Base-by-base conservation (phyloP, 1,284 basidiomycete species). In the Papiliotrema fonsecae region DNA sequence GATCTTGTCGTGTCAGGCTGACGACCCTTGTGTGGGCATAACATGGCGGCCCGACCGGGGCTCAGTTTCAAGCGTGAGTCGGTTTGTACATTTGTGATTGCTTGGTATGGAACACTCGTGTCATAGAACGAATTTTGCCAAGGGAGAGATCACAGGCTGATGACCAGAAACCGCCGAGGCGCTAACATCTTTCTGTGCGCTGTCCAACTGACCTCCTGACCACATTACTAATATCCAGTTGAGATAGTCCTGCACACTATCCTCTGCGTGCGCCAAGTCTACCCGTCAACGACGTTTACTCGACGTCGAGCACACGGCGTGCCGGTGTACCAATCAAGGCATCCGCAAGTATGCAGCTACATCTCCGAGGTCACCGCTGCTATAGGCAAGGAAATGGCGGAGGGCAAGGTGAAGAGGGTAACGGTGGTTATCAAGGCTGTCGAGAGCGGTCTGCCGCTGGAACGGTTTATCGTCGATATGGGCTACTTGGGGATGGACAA, bases 191-290 rank as follows among this genome's bases (percentile, higher is more conserved):
- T 67, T 70, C 49, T 55, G 69, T 71, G 43, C 25, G 65, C 54
- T 34, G 1, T n/a, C 5, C 19, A 24, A n/a, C 22, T 4, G 28
- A 30, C 21, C 31, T 40, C 28, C 16, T 35, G 14, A 6, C 5
- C 7, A 22, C 5, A n/a, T 34, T 14, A 11, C 16, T 31, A 34
- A 21, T 14, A n/a, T 19, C 18, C 47, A 93, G 90, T 97, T 60
- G 93, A 97, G 70, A 87, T 93, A 22, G 87, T 88, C 2, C 84
- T 96, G 51, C 92, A 97, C 67, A 86, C 85, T 1, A 88, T 97
- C 52, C 79, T 97, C 1, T 94, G 88, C 64, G 82, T 92, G 22
- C 84, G 93, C 22, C 83, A 86, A 54, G 80, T 97, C 41, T 97
- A 97, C 62, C 93, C 93, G 0, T 77, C 83, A 9, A 87, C 88